A percentile compares a stretch with the other conserved stretches of the same genome.
Evolutionary conservation across 2,329 filamentous ascomycete genomes (phyloP).

Genomic region (Bipolaris oryzae): DNA sequence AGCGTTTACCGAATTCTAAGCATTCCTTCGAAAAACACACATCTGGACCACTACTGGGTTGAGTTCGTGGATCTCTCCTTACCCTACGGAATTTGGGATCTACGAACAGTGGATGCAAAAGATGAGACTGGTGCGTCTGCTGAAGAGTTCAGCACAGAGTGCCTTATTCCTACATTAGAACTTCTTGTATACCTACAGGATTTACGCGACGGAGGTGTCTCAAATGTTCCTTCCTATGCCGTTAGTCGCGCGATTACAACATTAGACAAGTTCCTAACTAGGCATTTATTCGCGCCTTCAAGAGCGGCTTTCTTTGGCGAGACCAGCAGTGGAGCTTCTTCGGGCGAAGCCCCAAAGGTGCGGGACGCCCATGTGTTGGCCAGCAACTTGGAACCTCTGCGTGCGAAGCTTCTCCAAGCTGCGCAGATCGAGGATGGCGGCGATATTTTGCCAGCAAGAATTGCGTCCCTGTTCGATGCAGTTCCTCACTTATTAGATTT

Average conservation of each 20-base stretch:
- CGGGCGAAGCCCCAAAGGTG: neutral
- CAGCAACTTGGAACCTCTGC: slow-evolving; percentile 33
- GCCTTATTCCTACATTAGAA: slow-evolving; percentile 40
- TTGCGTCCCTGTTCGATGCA: slow-evolving; percentile 32
- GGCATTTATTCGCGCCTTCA: slow-evolving; percentile 52
- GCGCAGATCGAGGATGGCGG: slow-evolving; percentile 39
- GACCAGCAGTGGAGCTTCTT: slow-evolving; percentile 8
- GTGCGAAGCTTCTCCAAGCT: slow-evolving; percentile 39
- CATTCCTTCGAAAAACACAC: neutral
- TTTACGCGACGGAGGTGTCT: slow-evolving; percentile 2
- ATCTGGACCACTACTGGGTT: neutral
- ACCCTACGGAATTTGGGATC: slow-evolving; percentile 43
- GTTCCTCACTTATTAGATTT: slow-evolving; percentile 50
- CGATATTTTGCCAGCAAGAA: slow-evolving; percentile 27
- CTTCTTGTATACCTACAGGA: slow-evolving; percentile 31
- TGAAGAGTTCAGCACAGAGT: slow-evolving; percentile 48
- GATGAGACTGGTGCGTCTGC: slow-evolving; percentile 39
- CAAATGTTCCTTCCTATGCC: neutral
- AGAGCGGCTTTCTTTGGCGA: slow-evolving; percentile 46
- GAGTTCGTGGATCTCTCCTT: slow-evolving; percentile 31
- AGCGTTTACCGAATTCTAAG: slow-evolving; percentile 28
- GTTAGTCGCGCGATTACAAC: slow-evolving; percentile 19
- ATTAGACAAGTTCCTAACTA: slow-evolving; percentile 49
- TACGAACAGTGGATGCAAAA: slow-evolving; percentile 34
- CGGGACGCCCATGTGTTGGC: slow-evolving; percentile 26